Base-by-base conservation (phyloP, 2,329 filamentous ascomycete species). In the Davidsoniella eucalypti region DNA sequence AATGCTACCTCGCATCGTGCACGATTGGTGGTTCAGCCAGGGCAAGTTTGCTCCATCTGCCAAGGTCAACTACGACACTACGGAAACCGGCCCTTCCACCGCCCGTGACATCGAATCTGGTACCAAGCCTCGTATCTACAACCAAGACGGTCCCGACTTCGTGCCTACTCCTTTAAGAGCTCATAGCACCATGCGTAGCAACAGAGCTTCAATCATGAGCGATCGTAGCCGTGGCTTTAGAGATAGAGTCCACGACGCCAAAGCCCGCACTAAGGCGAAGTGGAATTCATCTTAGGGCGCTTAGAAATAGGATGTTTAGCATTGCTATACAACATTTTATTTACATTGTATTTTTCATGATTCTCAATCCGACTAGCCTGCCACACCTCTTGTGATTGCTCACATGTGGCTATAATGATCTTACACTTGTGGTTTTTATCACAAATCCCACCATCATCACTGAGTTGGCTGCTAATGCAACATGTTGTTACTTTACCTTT, bases 141-240 rank as follows among this genome's bases (percentile, higher is more conserved):
- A 53, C 42, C 42, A 38, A 5, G 51, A 52, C 18, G 42, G 36
- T 38, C 47, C 46, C 4, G 17, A 52, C 47, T 52, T 52, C 29
- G 47, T 42, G 12, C 43, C 51, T 9, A 33, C 47, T 4, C 51
- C 51, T 5, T 29, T 50, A 10, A 45, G 47, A 18, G 47, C 51
- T n/a, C 47, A 52, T 26, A 46, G 46, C 17, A 52, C 51, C 1
- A 52, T 52, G 51, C 51, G 51, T 9, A 49, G 46, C 33, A 52
- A 52, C 37, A 38, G 51, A 44, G 51, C 51, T 17, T 52, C 47
- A 9, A 52, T 50, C 18, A 47, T 50, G 51, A 52, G 51, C 37
- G 43, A 52, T 18, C 51, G 44, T 12, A 52, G 43, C 17, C 39
- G 48, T 16, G 38, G 40, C n/a, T 45, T 53, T 16, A 47, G 48